phyloP scores from a whole-genome alignment of 2,329 filamentous ascomycete species.

The Aureobasidium vineae region DNA sequence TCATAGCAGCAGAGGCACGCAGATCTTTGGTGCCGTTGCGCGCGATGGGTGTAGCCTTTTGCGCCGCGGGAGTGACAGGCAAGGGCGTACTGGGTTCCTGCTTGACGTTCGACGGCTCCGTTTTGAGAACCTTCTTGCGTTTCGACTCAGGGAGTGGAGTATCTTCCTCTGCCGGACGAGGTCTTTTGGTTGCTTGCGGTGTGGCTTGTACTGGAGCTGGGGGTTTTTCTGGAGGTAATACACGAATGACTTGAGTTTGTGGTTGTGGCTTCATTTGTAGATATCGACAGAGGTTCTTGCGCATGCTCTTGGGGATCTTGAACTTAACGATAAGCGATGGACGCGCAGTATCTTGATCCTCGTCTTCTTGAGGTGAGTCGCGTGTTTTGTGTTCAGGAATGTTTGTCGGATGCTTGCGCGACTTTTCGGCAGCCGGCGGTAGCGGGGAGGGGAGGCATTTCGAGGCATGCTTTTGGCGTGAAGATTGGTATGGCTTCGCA shows the following conservation, averaged over 20 bases:
- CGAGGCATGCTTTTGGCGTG: slow-evolving; percentile 7
- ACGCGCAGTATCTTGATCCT: not conserved
- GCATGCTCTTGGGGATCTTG: slow-evolving; percentile 27
- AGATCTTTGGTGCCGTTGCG: slow-evolving; percentile 33
- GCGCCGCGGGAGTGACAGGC: not conserved
- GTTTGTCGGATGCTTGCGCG: slow-evolving; percentile 11
- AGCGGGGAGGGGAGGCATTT: slow-evolving; percentile 12
- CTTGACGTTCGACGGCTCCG: not conserved
- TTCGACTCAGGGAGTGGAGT: slow-evolving; percentile 32
- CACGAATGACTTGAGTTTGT: slow-evolving; percentile 15
- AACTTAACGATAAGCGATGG: slow-evolving; percentile 21
- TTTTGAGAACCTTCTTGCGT: slow-evolving; percentile 31
- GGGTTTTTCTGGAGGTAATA: slow-evolving; percentile 20
- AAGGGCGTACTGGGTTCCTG: slow-evolving; percentile 2
- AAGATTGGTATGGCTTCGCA: slow-evolving; percentile 2
- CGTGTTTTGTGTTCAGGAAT: slow-evolving; percentile 13
- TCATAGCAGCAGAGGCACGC: slow-evolving; percentile 31
- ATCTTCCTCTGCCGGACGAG: slow-evolving; percentile 23
- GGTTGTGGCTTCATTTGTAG: slow-evolving; percentile 24
- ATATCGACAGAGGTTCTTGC: slow-evolving; percentile 22
- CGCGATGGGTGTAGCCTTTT: slow-evolving; percentile 33
- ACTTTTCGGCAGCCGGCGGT: slow-evolving; percentile 2
- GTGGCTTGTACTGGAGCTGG: not conserved
- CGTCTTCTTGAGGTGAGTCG: slow-evolving; percentile 22
- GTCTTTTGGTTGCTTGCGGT: slow-evolving; percentile 25